Conservation (phyloP, 1,139 yeast species). For the Waltiozyma solani region DNA sequence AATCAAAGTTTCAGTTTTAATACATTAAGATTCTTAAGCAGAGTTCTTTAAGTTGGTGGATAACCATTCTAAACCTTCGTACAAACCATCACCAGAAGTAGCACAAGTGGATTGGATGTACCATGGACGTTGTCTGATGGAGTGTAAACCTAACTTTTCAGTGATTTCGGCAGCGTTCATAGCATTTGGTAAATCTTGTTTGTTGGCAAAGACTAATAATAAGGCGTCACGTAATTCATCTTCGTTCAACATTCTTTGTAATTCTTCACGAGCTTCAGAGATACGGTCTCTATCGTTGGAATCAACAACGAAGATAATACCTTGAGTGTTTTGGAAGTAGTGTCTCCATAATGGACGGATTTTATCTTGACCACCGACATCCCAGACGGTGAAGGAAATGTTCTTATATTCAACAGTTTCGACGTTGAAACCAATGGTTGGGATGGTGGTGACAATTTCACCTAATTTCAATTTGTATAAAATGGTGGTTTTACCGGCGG, state of each 20-base stretch:
- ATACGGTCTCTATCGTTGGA: slow-evolving; percentile 92
- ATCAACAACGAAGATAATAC: slow-evolving; percentile 88
- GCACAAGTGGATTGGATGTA: slow-evolving; percentile 86
- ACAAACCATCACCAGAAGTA: slow-evolving; percentile 84
- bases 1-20: no score
- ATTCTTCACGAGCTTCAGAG: slow-evolving; percentile 86
- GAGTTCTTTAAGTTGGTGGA: slow-evolving; percentile 74
- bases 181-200: slow-evolving; percentile 89
- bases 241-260: slow-evolving; percentile 90
- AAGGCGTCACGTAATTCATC: slow-evolving; percentile 90
- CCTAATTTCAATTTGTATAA: slow-evolving; percentile 84
- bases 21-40: slow-evolving; percentile 18
- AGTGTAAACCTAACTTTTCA: slow-evolving; percentile 73
- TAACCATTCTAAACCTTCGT: slow-evolving; percentile 89
- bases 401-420: slow-evolving; percentile 93
- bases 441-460: slow-evolving; percentile 88
- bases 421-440: slow-evolving; percentile 91
- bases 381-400: slow-evolving; percentile 93
- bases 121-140: slow-evolving; percentile 86
- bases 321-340: slow-evolving; percentile 90
- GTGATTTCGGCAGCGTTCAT: slow-evolving; percentile 88
- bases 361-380: slow-evolving; percentile 96
- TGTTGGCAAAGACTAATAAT: slow-evolving; percentile 82
- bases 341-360: slow-evolving; percentile 95
- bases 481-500: slow-evolving; percentile 89